These are phyloP conservation scores for Pseudocercospora crystallina DNA, from an alignment of 2,329 filamentous ascomycete species.

Conservation along the genomic window DNA sequence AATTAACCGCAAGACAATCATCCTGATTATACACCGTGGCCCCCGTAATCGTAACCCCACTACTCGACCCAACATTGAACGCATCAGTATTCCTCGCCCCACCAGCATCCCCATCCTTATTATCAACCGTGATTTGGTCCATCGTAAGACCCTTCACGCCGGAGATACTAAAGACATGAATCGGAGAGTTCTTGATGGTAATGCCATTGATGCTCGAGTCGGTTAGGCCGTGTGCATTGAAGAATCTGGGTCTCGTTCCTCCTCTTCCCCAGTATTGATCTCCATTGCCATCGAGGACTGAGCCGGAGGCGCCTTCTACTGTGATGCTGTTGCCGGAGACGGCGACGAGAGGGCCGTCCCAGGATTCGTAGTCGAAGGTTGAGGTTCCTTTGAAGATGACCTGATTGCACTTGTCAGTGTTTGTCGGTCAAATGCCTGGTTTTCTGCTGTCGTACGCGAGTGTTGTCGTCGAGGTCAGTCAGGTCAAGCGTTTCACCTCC, in stretches of 20 bases:
- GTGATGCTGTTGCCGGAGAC: conserved; percentile 58
- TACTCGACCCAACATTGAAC: conserved; percentile 30
- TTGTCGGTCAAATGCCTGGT: not conserved
- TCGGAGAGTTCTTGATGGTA: conserved; percentile 56
- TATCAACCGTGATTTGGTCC: conserved; percentile 44
- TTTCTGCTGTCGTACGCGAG: conserved; percentile 40
- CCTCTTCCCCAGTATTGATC: conserved; percentile 59
- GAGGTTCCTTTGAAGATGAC: conserved; percentile 65
- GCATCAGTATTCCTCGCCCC: conserved; percentile 35
- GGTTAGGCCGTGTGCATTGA: conserved; percentile 55
- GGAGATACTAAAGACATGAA: conserved; percentile 54
- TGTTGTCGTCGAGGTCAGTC: conserved; percentile 39
- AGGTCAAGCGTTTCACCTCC: conserved; percentile 42
- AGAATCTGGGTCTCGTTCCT: conserved; percentile 59
- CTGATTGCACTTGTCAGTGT: conserved; percentile 30
- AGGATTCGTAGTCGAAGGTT: conserved; percentile 64
- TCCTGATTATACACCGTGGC: conserved; percentile 34
- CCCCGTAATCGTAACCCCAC: conserved; percentile 26
- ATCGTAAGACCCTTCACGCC: conserved; percentile 47
- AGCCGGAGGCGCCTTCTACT: conserved; percentile 53
- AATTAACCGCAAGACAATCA: conserved; percentile 34
- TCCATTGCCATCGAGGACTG: conserved; percentile 57
- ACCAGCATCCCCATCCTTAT: conserved; percentile 37
- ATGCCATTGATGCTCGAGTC: conserved; percentile 52
- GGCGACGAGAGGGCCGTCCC: conserved; percentile 62